phyloP scores from a whole-genome alignment of 768 basidiomycete species.

The Sistotremastrum suecicum region DNA sequence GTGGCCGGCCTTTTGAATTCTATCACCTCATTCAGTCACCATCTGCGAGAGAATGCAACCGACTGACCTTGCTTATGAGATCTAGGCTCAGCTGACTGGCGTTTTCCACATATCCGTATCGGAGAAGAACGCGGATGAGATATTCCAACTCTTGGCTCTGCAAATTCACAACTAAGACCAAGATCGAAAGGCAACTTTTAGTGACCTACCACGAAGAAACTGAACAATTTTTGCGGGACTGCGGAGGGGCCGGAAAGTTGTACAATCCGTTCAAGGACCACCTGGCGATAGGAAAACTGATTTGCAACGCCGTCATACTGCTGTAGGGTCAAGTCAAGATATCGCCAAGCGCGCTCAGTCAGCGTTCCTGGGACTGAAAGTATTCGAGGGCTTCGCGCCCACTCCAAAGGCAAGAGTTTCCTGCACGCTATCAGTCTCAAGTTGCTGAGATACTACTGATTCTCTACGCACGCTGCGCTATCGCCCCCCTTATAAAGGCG shows the following conservation, averaged over 20 bases:
- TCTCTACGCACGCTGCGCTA: no score
- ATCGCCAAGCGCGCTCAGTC: slow-evolving; percentile 75
- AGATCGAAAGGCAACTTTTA: not conserved
- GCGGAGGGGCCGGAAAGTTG: slow-evolving; percentile 41
- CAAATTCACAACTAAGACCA: slow-evolving; percentile 1
- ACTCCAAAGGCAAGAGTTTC: no score
- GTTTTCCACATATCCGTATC: slow-evolving; percentile 65
- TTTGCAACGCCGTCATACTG: slow-evolving; percentile 61
- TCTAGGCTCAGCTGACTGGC: slow-evolving; percentile 63
- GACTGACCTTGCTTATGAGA: slow-evolving; percentile 56
- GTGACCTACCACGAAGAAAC: slow-evolving; percentile 48
- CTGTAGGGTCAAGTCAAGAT: slow-evolving; percentile 66
- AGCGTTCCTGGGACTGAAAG: slow-evolving; percentile 41
- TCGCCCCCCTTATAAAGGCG: slow-evolving; percentile 31
- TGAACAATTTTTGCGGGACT: slow-evolving; percentile 76
- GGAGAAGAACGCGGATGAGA: slow-evolving; percentile 64
- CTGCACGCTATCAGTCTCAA: no score
- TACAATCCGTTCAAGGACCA: slow-evolving; percentile 63
- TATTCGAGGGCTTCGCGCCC: no score
- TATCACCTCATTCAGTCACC: not conserved
- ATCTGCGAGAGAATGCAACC: not conserved
- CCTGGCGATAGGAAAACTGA: slow-evolving; percentile 65
- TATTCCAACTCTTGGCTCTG: slow-evolving; percentile 71
- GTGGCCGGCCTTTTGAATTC: no score
- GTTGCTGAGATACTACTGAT: no score